Percentiles rank a stretch among this genome's conserved stretches.
phyloP scores from a whole-genome alignment of 768 basidiomycete genomes.

The Leccinum incarnatum region DNA sequence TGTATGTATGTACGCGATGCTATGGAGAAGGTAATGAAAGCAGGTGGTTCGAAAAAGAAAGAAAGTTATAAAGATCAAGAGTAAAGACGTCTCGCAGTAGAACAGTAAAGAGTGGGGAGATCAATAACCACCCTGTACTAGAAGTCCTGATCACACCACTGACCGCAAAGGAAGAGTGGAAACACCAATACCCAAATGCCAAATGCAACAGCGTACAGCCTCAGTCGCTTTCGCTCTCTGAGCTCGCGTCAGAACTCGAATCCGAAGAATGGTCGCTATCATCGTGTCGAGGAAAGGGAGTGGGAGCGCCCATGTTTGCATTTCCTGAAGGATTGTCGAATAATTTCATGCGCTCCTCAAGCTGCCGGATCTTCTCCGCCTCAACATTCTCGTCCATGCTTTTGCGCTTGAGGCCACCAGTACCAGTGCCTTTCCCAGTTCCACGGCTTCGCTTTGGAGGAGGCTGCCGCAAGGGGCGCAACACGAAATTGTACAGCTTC shows the following conservation, averaged over 20 bases:
- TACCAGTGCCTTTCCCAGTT: conserved; percentile 76
- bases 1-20: conserved; percentile 40
- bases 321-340: conserved; percentile 64
- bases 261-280: conserved; percentile 78
- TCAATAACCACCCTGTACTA: conserved; percentile 12
- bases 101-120: conserved; percentile 25
- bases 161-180: conserved; percentile 10
- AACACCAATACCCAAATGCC: conserved; percentile 16
- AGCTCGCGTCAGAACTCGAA: conserved; percentile 78
- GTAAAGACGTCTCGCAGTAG: conserved; percentile 20
- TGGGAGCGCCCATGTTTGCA: conserved; percentile 32
- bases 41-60: conserved; percentile 20
- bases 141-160: conserved; percentile 25
- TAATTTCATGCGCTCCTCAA: conserved; percentile 84
- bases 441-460: conserved; percentile 59
- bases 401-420: conserved; percentile 89
- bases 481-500: conserved; percentile 93
- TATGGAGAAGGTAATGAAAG: conserved; percentile 28
- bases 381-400: conserved; percentile 97
- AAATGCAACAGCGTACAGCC: conserved; percentile 9
- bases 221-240: conserved; percentile 83
- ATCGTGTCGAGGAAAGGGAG: conserved; percentile 33
- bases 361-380: conserved; percentile 87
- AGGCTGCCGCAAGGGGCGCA: conserved; percentile 71
- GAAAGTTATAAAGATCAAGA: conserved; percentile 39